These are phyloP conservation scores for Colletotrichum agaves DNA, from an alignment of 2,329 filamentous ascomycete species.

Conservation along the genomic window DNA sequence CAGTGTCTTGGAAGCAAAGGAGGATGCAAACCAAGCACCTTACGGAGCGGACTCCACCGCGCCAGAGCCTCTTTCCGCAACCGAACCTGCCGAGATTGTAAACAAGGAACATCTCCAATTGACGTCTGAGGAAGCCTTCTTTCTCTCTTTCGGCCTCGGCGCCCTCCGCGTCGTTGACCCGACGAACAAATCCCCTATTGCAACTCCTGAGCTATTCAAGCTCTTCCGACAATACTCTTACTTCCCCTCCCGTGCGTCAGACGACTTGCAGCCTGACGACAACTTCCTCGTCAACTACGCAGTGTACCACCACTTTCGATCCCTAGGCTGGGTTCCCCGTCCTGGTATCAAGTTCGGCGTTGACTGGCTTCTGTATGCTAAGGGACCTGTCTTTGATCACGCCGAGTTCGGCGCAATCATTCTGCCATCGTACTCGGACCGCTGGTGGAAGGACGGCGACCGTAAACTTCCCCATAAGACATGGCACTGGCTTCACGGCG, in stretches of 20 bases:
- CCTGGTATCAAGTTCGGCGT: slow-evolving; percentile 94
- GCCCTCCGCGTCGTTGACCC: slow-evolving; percentile 72
- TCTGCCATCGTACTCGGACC: slow-evolving; percentile 81
- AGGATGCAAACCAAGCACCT: neutral
- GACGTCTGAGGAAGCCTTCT: slow-evolving; percentile 90
- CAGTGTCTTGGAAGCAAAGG: slow-evolving; percentile 17
- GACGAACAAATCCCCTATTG: slow-evolving; percentile 55
- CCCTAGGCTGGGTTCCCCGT: slow-evolving; percentile 92
- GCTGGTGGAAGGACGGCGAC: slow-evolving; percentile 74
- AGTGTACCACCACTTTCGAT: slow-evolving; percentile 96
- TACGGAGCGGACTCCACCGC: neutral
- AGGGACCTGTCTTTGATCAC: slow-evolving; percentile 93
- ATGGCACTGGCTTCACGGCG: slow-evolving; percentile 88
- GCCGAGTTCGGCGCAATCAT: slow-evolving; percentile 92
- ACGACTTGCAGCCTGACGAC: slow-evolving; percentile 75
- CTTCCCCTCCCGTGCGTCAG: slow-evolving; percentile 66
- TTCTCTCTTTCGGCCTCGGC: slow-evolving; percentile 84
- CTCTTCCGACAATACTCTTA: slow-evolving; percentile 77
- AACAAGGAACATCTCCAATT: slow-evolving; percentile 90
- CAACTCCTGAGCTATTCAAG: slow-evolving; percentile 67
- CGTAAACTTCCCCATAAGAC: slow-evolving; percentile 61
- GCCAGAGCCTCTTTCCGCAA: neutral
- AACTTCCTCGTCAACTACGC: slow-evolving; percentile 87
- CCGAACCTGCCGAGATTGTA: slow-evolving; percentile 44
- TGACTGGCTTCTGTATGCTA: slow-evolving; percentile 93